phyloP scores from a whole-genome alignment of 2,329 filamentous ascomycete genomes.

The Ciborinia camelliae region DNA sequence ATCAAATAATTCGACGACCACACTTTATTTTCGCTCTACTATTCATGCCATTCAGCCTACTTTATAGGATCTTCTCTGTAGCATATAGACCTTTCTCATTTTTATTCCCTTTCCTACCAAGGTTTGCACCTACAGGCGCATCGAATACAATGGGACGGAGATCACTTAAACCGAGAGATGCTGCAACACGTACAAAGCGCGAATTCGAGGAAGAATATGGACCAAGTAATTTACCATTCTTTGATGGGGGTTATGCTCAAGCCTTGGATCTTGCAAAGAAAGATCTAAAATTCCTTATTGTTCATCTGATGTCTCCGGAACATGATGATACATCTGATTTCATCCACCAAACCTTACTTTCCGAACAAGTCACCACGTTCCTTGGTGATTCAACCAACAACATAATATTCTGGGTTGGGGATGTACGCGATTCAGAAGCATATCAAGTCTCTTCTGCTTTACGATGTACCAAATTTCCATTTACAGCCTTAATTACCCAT shows the following conservation, averaged over 20 bases:
- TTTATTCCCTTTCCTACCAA: conserved; percentile 75
- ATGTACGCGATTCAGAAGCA: conserved; percentile 87
- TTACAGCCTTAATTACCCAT: conserved; percentile 79
- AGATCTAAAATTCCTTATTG: conserved; percentile 87
- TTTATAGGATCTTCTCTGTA: conserved; percentile 68
- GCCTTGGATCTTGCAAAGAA: conserved; percentile 86
- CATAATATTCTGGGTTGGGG: conserved; percentile 88
- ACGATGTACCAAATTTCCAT: conserved; percentile 89
- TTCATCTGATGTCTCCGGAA: conserved; percentile 84
- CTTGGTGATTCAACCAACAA: conserved; percentile 73
- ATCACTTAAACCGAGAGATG: conserved; percentile 79
- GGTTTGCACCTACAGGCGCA: conserved; percentile 53
- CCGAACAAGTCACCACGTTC: conserved; percentile 69
- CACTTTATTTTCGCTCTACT: conserved; percentile 69
- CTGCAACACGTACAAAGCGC: conserved; percentile 80
- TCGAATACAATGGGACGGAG: conserved; percentile 67
- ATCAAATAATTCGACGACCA: conserved; percentile 63
- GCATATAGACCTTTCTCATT: conserved; percentile 71
- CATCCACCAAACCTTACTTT: conserved; percentile 75
- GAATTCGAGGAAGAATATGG: conserved; percentile 97
- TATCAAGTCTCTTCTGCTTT: conserved; percentile 89
- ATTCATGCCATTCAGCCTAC: conserved; percentile 75
- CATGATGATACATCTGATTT: conserved; percentile 89
- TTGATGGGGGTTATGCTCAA: conserved; percentile 87
- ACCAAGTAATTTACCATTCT: conserved; percentile 66